Evolutionary conservation across 2,329 filamentous ascomycete genomes (phyloP).

Genomic region (Endoconidiophora laricicola): DNA sequence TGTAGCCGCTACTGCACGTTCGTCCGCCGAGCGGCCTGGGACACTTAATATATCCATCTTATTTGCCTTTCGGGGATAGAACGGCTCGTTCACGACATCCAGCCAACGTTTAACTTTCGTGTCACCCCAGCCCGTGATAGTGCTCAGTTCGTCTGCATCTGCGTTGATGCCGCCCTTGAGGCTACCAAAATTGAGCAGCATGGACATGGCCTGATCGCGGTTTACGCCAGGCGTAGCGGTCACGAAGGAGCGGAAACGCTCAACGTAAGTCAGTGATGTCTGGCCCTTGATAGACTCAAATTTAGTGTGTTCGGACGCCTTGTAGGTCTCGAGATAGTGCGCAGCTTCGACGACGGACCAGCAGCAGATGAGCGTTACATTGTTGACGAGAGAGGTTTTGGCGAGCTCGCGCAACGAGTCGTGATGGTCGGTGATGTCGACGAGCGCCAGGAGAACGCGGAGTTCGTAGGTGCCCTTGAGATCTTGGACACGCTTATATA

Average conservation of each 20-base stretch:
- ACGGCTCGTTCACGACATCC: constrained; percentile 67
- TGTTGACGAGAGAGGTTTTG: constrained; percentile 84
- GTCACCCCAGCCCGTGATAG: constrained; percentile 87
- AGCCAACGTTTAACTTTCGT: constrained; percentile 86
- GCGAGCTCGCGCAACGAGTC: constrained; percentile 76
- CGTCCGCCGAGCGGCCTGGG: neutral
- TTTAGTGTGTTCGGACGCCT: constrained; percentile 73
- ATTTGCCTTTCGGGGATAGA: constrained; percentile 56
- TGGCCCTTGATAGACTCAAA: constrained; percentile 72
- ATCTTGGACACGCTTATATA: constrained; percentile 79
- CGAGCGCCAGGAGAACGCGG: constrained; percentile 73
- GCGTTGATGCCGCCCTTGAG: constrained; percentile 77
- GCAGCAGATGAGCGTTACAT: constrained; percentile 78
- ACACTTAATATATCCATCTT: constrained; percentile 23
- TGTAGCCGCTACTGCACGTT: neutral
- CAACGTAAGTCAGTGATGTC: constrained; percentile 68
- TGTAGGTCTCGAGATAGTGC: constrained; percentile 87
- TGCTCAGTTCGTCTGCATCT: constrained; percentile 63
- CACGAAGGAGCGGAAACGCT: constrained; percentile 80
- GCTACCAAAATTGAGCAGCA: constrained; percentile 86
- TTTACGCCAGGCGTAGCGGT: constrained; percentile 82
- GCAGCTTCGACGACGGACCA: constrained; percentile 92
- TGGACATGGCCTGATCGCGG: constrained; percentile 78
- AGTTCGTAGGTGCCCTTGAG: constrained; percentile 76
- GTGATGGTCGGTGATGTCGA: constrained; percentile 90